Conservation (phyloP, 2,329 filamentous ascomycete genomes). For the Samsoniella hepiali region DNA sequence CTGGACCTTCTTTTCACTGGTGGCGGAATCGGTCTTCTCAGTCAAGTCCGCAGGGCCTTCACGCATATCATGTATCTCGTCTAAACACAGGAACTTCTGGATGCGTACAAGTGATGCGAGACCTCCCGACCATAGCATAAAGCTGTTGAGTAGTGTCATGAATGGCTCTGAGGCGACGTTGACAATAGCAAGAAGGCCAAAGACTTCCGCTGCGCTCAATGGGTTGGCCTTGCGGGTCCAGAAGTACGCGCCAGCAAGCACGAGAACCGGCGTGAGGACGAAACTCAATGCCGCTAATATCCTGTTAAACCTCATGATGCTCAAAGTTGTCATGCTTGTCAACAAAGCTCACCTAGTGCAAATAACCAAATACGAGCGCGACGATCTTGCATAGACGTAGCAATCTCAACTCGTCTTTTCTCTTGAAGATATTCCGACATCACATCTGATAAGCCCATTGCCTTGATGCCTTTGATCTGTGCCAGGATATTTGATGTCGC, state of each 20-base stretch:
- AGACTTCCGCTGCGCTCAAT: neutral
- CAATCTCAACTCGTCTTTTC: neutral
- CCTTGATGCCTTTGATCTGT: neutral
- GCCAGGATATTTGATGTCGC: neutral
- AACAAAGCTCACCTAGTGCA: neutral
- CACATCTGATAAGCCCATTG: neutral
- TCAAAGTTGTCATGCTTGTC: no score
- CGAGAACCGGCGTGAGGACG: neutral
- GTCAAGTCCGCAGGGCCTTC: no score
- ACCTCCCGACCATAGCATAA: neutral
- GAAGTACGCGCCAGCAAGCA: neutral
- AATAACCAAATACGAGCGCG: neutral
- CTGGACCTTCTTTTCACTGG: neutral
- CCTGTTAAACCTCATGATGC: no score
- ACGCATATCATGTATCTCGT: neutral
- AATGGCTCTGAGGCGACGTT: neutral
- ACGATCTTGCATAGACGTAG: neutral
- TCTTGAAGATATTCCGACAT: neutral
- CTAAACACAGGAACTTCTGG: neutral
- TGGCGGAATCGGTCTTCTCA: no score
- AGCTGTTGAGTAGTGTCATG: neutral
- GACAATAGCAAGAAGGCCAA: neutral
- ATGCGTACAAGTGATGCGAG: neutral
- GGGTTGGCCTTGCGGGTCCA: slow-evolving; percentile 1
- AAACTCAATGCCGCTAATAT: neutral